A percentile compares a stretch with the other conserved stretches of the same genome.
These are phyloP conservation scores for Periconia sp. DNA, from an alignment of 2,329 filamentous ascomycete genomes.

Conservation along the genomic window DNA sequence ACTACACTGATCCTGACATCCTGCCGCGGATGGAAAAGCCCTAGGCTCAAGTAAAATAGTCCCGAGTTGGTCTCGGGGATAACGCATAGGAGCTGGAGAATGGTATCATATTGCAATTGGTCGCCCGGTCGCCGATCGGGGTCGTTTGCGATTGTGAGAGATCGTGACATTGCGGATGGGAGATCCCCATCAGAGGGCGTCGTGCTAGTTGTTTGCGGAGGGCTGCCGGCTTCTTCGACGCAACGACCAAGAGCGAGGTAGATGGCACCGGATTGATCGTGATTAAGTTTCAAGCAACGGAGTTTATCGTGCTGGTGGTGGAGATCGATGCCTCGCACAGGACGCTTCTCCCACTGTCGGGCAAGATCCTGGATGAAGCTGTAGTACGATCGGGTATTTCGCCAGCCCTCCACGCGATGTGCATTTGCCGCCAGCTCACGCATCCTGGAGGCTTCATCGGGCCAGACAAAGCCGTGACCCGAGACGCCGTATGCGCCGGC, in stretches of 20 bases:
- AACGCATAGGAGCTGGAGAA: slow-evolving; percentile 72
- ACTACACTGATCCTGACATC: slow-evolving; percentile 80
- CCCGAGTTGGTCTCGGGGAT: slow-evolving; percentile 86
- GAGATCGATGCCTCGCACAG: slow-evolving; percentile 82
- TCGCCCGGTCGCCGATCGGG: slow-evolving; percentile 27
- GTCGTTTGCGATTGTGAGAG: slow-evolving; percentile 31
- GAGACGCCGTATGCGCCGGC: slow-evolving; percentile 60
- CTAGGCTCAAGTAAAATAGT: slow-evolving; percentile 88
- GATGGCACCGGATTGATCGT: slow-evolving; percentile 79
- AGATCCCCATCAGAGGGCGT: slow-evolving; percentile 30
- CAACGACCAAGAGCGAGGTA: slow-evolving; percentile 80
- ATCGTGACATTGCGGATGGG: slow-evolving; percentile 17
- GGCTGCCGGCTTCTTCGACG: slow-evolving; percentile 59
- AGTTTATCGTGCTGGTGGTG: slow-evolving; percentile 93
- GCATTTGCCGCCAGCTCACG: slow-evolving; percentile 91
- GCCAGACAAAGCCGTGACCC: slow-evolving; percentile 95
- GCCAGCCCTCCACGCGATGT: slow-evolving; percentile 94
- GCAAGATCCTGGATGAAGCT: slow-evolving; percentile 76
- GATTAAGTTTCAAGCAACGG: slow-evolving; percentile 77
- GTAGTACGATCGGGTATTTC: slow-evolving; percentile 93
- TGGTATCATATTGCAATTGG: slow-evolving; percentile 46
- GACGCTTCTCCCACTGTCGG: slow-evolving; percentile 52
- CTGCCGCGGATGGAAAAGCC: slow-evolving; percentile 86
- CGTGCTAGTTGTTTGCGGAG: slow-evolving; percentile 18
- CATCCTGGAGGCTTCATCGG: slow-evolving; percentile 78